Base-by-base conservation (phyloP, 805 yeast species). In the Candida ponderosae region DNA sequence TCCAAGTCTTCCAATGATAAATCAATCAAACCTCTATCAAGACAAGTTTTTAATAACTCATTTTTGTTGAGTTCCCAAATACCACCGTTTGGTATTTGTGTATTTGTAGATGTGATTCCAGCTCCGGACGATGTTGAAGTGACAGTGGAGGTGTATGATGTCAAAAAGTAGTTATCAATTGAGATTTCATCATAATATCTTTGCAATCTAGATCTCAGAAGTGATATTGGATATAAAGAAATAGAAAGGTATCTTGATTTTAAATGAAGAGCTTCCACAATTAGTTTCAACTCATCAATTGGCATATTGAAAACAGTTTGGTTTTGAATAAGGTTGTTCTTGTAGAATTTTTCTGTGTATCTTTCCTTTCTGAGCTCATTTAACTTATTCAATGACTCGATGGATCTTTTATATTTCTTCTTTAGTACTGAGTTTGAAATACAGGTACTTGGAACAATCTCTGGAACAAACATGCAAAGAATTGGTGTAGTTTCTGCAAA, bases 391-490 rank as follows among this genome's bases (percentile, higher is more conserved):
- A 42, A 44, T 17, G 56, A 41, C 28, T 40, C 41, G 18, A 39
- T 37, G 43, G 50, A 39, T 38, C 55, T 63, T 59, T 59, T 34
- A 54, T 54, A 38, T 54, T 61, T 30, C 36, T 57, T 65, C 16
- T 50, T 45, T 17, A 51, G 50, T 6, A 56, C 49, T 5, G 59
- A 56, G 1, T 81, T 80, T 24, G 75, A 59, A 9, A 72, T 60
- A 52, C 82, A 77, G 10, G 81, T 76, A 59, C 68, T 68, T 9
- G 82, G 80, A 1, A 78, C 68, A 5, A 77, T 48, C 42, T 70
- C 72, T 0, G 84, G 84, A 35, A 75, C 50, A 4, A 62, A 51
- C 37, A 66, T 72, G 48, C 80, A 74, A 5, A 78, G 43, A 1
- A 73, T 17, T 1, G 81, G 79, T 0, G 81, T 72, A 35, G 59